A percentile compares a stretch with the other conserved stretches of the same genome.
These are phyloP conservation scores for Alternaria sp. DNA, from an alignment of 2,329 filamentous ascomycete species.

Conservation along the genomic window DNA sequence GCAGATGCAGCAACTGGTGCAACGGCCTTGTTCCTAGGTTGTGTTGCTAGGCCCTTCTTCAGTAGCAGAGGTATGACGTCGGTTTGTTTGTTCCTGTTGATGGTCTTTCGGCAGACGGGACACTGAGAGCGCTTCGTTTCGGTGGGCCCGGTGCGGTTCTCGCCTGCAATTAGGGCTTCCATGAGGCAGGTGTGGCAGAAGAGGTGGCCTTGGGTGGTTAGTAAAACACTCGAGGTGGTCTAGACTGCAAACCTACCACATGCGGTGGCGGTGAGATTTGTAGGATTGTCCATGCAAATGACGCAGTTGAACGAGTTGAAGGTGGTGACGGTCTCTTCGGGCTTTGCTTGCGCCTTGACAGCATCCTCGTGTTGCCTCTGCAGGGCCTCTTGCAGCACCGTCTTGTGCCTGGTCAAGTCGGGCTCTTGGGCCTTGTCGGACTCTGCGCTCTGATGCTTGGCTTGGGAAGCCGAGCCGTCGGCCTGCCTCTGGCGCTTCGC, in stretches of 20 bases:
- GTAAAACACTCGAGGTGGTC: neutral
- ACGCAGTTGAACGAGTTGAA: conserved; percentile 65
- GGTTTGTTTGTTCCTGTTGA: conserved; percentile 51
- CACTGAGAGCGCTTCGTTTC: conserved; percentile 57
- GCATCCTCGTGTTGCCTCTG: conserved; percentile 64
- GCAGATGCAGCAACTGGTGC: conserved; percentile 14
- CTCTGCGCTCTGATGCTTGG: conserved; percentile 8
- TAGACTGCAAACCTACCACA: conserved; percentile 61
- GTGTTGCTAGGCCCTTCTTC: conserved; percentile 51
- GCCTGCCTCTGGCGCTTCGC: conserved; percentile 42
- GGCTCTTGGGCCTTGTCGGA: conserved; percentile 56
- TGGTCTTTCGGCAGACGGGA: conserved; percentile 58
- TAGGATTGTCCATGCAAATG: conserved; percentile 69
- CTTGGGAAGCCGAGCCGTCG: conserved; percentile 22
- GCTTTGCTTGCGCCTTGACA: conserved; percentile 56
- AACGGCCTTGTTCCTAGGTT: conserved; percentile 41
- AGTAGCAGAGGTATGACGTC: conserved; percentile 56
- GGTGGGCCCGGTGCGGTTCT: conserved; percentile 58
- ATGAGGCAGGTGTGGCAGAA: conserved; percentile 71
- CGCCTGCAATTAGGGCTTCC: conserved; percentile 65
- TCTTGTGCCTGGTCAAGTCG: conserved; percentile 58
- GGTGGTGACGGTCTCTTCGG: conserved; percentile 51
- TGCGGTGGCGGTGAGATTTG: conserved; percentile 66
- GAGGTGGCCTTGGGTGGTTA: conserved; percentile 61
- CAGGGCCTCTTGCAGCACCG: conserved; percentile 55